A percentile compares a stretch with the other conserved stretches of the same genome.
phyloP scores from a whole-genome alignment of 2,329 filamentous ascomycete genomes.

The Periconia sp. region DNA sequence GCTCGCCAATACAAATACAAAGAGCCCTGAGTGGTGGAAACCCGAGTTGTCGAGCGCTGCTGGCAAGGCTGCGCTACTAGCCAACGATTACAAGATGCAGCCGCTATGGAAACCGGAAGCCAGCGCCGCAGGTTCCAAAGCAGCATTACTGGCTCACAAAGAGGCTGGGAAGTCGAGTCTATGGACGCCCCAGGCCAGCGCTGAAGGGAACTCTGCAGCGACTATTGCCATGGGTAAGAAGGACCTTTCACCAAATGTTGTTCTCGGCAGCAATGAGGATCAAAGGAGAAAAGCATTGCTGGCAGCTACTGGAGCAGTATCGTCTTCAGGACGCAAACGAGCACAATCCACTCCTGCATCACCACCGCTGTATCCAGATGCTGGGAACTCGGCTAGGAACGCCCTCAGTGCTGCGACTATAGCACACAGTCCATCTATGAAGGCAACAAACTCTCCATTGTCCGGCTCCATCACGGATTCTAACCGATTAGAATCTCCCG shows the following conservation, averaged over 20 bases:
- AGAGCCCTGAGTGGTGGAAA: slow-evolving; percentile 66
- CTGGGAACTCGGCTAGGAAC: slow-evolving; percentile 63
- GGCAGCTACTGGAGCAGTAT: slow-evolving; percentile 78
- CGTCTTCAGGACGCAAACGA: slow-evolving; percentile 57
- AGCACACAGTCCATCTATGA: slow-evolving; percentile 56
- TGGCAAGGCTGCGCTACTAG: slow-evolving; percentile 60
- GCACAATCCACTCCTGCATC: slow-evolving; percentile 61
- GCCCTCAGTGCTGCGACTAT: slow-evolving; percentile 73
- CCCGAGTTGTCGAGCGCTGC: slow-evolving; percentile 61
- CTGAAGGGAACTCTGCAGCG: slow-evolving; percentile 68
- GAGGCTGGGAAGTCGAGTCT: slow-evolving; percentile 55
- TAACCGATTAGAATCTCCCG: slow-evolving; percentile 49
- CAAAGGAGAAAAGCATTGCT: slow-evolving; percentile 67
- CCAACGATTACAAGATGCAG: slow-evolving; percentile 62
- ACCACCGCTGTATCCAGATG: slow-evolving; percentile 55
- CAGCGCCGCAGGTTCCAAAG: slow-evolving; percentile 70
- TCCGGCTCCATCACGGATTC: slow-evolving; percentile 18
- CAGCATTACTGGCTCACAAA: slow-evolving; percentile 67
- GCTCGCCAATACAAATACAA: slow-evolving; percentile 72
- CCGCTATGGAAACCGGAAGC: slow-evolving; percentile 65
- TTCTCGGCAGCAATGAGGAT: slow-evolving; percentile 52
- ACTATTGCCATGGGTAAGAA: slow-evolving; percentile 65
- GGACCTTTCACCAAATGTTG: slow-evolving; percentile 47
- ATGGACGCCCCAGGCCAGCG: slow-evolving; percentile 53
- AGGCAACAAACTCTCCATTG: slow-evolving; percentile 18